These are phyloP conservation scores for Heterobasidion annosum DNA, from an alignment of 1,284 basidiomycete genomes.

Conservation along the genomic window DNA sequence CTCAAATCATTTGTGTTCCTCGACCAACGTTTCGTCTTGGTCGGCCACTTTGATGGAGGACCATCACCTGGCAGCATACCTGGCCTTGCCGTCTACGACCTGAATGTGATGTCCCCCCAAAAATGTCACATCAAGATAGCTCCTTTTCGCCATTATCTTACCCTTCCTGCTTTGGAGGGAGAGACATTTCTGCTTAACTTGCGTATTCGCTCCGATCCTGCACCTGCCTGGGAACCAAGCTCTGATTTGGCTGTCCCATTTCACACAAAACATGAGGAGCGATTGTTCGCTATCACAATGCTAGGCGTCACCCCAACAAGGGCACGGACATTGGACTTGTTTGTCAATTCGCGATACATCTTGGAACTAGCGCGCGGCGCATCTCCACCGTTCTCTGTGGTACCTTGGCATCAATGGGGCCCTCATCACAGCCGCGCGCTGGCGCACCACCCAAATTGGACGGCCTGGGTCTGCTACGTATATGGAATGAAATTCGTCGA, in stretches of 20 bases:
- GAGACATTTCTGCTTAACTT: constrained; percentile 23
- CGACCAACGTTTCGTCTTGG: constrained; percentile 5
- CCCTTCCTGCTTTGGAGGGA: constrained; percentile 25
- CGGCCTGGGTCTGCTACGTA: constrained; percentile 51
- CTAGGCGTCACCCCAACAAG: constrained; percentile 20
- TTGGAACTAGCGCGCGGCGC: constrained; percentile 19
- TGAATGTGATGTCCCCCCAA: constrained; percentile 1
- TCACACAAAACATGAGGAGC: constrained; percentile 30
- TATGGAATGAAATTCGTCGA: constrained; percentile 28
- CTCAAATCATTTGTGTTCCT: constrained; percentile 13
- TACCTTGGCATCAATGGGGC: constrained; percentile 45
- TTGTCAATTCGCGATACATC: constrained; percentile 39
- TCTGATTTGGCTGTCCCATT: constrained; percentile 34
- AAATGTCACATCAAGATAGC: constrained; percentile 16
- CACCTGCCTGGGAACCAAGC: constrained; percentile 32
- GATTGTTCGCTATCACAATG: constrained; percentile 40
- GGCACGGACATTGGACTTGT: constrained; percentile 28
- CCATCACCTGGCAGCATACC: background rate
- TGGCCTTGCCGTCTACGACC: constrained; percentile 6
- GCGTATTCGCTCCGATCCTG: constrained; percentile 48
- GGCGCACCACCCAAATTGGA: constrained; percentile 19
- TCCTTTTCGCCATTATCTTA: constrained; percentile 28
- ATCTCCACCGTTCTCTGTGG: too few species aligned
- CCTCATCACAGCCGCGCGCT: constrained; percentile 32
- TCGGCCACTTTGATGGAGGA: background rate